These are phyloP conservation scores for Protomyces inundatus DNA, from an alignment of 1,139 yeast genomes.

Conservation along the genomic window DNA sequence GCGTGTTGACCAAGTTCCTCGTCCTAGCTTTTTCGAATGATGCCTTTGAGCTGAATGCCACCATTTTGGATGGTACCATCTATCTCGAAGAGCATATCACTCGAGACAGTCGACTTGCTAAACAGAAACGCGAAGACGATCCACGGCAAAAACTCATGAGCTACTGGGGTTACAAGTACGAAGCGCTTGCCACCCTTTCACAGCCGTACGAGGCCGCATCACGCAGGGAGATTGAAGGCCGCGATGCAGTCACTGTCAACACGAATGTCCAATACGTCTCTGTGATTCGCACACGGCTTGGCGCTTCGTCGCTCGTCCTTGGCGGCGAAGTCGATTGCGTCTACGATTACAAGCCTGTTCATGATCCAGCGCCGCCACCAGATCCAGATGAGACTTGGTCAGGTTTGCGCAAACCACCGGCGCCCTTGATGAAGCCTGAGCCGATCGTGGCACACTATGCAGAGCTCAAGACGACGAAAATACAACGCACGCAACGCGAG, in stretches of 20 bases:
- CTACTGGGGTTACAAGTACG: slow-evolving; percentile 32
- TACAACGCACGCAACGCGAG: slow-evolving; percentile 51
- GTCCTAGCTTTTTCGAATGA: slow-evolving; percentile 58
- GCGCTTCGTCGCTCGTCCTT: slow-evolving; percentile 58
- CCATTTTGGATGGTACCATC: slow-evolving; percentile 42
- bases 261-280: slow-evolving; percentile 73
- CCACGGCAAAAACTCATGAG: slow-evolving; percentile 29
- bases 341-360: slow-evolving; percentile 64
- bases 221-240: slow-evolving; percentile 59
- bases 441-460: slow-evolving; percentile 64
- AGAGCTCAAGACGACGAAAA: slow-evolving; percentile 70
- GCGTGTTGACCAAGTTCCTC: slow-evolving; percentile 64
- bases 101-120: background rate
- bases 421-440: slow-evolving; percentile 31
- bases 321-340: slow-evolving; percentile 93
- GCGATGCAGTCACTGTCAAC: slow-evolving; percentile 52
- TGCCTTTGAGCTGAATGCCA: slow-evolving; percentile 58
- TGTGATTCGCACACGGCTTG: slow-evolving; percentile 61
- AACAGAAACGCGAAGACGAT: slow-evolving; percentile 9
- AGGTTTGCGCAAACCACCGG: slow-evolving; percentile 3
- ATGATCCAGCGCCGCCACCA: slow-evolving; percentile 24
- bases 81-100: slow-evolving; percentile 35
- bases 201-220: slow-evolving; percentile 69
- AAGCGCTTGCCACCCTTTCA: slow-evolving; percentile 61
- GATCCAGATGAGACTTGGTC: slow-evolving; percentile 28